Base-by-base conservation (phyloP, 2,329 filamentous ascomycete species). In the Tolypocladium ovalisporum region DNA sequence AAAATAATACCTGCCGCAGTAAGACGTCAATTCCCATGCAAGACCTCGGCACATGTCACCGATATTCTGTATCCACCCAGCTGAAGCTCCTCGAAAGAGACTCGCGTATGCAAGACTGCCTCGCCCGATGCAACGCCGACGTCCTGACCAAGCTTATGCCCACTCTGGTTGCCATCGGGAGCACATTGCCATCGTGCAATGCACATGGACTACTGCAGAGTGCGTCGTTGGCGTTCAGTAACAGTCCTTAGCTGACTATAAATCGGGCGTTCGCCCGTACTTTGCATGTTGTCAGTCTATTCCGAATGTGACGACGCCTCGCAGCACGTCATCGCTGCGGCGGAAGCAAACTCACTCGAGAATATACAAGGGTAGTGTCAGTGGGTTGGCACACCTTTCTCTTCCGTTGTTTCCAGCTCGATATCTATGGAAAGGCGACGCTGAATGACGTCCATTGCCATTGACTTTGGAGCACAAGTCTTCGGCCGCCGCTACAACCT, bases 291-390 rank as follows among this genome's bases (percentile, higher is more conserved):
- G 13, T 27, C 55, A 39, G 37, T 58, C 37, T 56, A 56, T 40
- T 51, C 55, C 15, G 55, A 60, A 19, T 73, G 79, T 4, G 83
- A 86, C 66, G 74, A 77, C 9, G 74, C 77, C 1, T 82, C 81
- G 0, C 70, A 74, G 8, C 55, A 56, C 37, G 51, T 47, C 36
- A 34, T 32, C 12, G 37, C n/a, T 12, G 51, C 55, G n/a, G 49
- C 52, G 13, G 49, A 53, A 15, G 49, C 55, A 19, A 36, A 9
- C 32, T 27, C 19, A n/a, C 49, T 56, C 24, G 34, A 24, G 51
- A 29, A 9, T 19, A 15, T 7, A 27, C 55, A 5, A 36, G 55
- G 37, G 22, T n/a, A 8, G 29, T 22, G 37, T 22, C 42, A 10
- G 24, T 12, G 17, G 9, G 8, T 9, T 49, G 44, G 22, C 17